Evolutionary conservation across 768 basidiomycete genomes (phyloP), one percentile per base, ranked within the genome.

Genomic region (Terana coerulea): DNA sequence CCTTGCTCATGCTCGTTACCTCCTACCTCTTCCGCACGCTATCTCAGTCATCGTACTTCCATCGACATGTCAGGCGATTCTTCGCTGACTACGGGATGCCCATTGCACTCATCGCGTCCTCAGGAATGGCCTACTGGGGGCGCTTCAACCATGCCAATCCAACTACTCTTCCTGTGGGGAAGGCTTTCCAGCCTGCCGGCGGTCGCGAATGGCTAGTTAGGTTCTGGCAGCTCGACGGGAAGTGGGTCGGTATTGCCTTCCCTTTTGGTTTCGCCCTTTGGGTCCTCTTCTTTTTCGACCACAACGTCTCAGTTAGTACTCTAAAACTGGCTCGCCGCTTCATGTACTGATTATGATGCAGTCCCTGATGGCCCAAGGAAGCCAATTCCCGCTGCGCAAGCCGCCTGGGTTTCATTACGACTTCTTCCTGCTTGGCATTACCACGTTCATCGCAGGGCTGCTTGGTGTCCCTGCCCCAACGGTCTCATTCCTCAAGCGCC

Each of bases 211-310:
- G 92, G 95, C 70, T 97, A 0, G 89, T 97, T 10, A 77, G 65
- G 26, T 97, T 95, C 62, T 97, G 93, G 95, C 70, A 92, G 55
- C 72, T 97, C 2, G 85, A 88, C 17, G 84, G 78, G 0, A 91
- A 90, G 69, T 97, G 91, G 88, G 85, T 95, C 3, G 90, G 85
- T 10, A 84, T 91, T 25, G 90, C 93, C 0, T 72, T 94, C 36
- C 94, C 93, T 0, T 97, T 97, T 60, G 95, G 94, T 2, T 67
- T 94, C 35, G 73, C 93, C 19, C 73, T 98, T 5, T 97, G 90
- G 82, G 79, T 95, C 21, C 70, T 97, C 37, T 95, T 98, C 71
- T 94, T 94, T 74, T 97, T 97, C 59, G 93, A 98, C 57, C 90
- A 94, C 58, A 95, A 95, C 59, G 90, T 94, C 47, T 94, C 91